Evolutionary conservation across 495 filamentous ascomycete genomes (phyloP).

Genomic region (Penicillium goetzii): DNA sequence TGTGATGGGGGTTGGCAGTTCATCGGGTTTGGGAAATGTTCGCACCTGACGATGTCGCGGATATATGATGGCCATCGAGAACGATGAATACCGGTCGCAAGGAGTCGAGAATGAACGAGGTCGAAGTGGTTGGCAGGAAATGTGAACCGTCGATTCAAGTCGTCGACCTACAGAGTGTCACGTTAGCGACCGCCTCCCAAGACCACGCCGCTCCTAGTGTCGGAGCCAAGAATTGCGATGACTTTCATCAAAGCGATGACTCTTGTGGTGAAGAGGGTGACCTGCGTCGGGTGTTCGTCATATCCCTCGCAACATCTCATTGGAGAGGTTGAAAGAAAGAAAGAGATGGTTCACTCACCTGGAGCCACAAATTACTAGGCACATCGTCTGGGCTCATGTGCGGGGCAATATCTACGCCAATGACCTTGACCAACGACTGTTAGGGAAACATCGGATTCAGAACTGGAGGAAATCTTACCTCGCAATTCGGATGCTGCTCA

Average conservation of each 20-base stretch:
- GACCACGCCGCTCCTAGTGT: not conserved
- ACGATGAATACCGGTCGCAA: constrained; percentile 76
- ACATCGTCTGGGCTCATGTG: constrained; percentile 71
- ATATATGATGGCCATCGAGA: constrained; percentile 80
- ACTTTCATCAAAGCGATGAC: not conserved
- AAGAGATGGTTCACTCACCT: constrained; percentile 47
- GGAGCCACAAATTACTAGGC: constrained; percentile 71
- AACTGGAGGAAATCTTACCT: constrained; percentile 53
- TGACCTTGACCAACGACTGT: constrained; percentile 60
- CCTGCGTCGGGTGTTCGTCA: not conserved
- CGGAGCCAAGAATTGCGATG: not conserved
- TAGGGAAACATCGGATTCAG: constrained; percentile 13
- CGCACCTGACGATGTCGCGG: constrained; percentile 70
- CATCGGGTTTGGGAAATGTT: not conserved
- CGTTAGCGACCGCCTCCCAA: constrained; percentile 34
- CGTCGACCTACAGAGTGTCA: constrained; percentile 60
- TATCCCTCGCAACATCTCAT: not conserved
- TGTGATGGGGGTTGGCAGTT: constrained; percentile 3
- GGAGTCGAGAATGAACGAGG: constrained; percentile 83
- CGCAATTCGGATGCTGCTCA: constrained; percentile 69
- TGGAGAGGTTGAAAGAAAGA: not conserved
- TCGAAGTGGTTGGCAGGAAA: constrained; percentile 81
- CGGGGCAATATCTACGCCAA: constrained; percentile 79
- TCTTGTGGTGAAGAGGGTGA: not conserved
- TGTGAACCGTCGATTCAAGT: constrained; percentile 76